Evolutionary conservation across 2,329 filamentous ascomycete genomes (phyloP).

Genomic region (Pezicula radicicola): DNA sequence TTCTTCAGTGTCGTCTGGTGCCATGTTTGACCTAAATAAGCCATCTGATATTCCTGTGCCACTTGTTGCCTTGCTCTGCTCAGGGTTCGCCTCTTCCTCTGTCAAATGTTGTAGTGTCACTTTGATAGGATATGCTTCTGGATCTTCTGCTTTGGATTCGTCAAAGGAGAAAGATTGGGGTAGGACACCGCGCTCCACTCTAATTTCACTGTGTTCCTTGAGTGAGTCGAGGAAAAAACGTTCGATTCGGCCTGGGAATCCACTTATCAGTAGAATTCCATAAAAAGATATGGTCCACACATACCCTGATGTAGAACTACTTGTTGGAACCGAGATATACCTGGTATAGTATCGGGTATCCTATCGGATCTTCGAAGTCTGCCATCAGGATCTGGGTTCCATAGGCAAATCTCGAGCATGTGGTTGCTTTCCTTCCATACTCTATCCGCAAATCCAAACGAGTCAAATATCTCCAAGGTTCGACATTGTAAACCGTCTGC

Average conservation of each 20-base stretch:
- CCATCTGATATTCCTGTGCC: conserved; percentile 39
- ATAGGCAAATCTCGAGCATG: conserved; percentile 61
- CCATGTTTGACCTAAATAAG: conserved; percentile 57
- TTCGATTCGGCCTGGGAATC: conserved; percentile 50
- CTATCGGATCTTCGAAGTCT: conserved; percentile 54
- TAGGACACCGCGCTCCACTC: conserved; percentile 58
- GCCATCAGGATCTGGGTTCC: conserved; percentile 61
- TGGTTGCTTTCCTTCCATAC: conserved; percentile 66
- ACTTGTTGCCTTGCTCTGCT: conserved; percentile 33
- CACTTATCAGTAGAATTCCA: neutral
- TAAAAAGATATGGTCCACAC: neutral
- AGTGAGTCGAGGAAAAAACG: conserved; percentile 63
- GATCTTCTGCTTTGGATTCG: conserved; percentile 43
- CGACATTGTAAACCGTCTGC: conserved; percentile 60
- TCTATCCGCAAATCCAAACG: conserved; percentile 63
- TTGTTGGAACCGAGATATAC: conserved; percentile 61
- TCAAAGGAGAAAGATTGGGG: conserved; percentile 55
- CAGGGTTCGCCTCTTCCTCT: conserved; percentile 54
- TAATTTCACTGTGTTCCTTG: conserved; percentile 48
- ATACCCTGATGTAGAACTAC: conserved; percentile 66
- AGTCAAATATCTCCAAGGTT: conserved; percentile 71
- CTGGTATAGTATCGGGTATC: conserved; percentile 60
- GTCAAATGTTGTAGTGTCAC: conserved; percentile 54
- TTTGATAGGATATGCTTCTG: conserved; percentile 56
- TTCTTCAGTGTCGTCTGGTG: conserved; percentile 54